A percentile compares a stretch with the other conserved stretches of the same genome.
These are phyloP conservation scores for Colletotrichum sansevieriae DNA, from an alignment of 2,329 filamentous ascomycete genomes.

Conservation along the genomic window DNA sequence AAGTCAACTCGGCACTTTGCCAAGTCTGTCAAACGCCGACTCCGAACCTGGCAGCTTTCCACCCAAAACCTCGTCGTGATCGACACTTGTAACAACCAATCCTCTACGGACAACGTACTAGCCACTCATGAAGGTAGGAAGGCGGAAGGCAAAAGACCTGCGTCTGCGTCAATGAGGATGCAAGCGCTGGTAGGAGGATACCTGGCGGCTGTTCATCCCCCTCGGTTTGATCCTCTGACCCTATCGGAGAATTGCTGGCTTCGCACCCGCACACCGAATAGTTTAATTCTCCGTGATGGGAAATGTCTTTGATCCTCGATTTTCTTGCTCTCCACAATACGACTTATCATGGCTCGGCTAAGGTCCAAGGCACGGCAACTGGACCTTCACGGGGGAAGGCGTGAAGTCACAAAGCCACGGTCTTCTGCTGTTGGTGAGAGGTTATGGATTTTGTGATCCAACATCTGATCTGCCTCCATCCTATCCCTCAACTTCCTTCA, in stretches of 20 bases:
- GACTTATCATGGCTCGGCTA: background rate
- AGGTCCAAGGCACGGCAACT: background rate
- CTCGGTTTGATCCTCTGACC: background rate
- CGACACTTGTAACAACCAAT: background rate
- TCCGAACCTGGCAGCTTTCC: constrained; percentile 7
- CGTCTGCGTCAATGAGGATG: background rate
- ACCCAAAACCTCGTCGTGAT: constrained; percentile 1
- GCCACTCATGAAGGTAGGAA: too few species aligned
- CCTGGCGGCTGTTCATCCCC: background rate
- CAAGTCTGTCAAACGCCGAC: constrained; percentile 9
- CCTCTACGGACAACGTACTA: too few species aligned
- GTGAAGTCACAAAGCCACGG: background rate
- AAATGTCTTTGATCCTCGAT: constrained; percentile 1
- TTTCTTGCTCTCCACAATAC: constrained; percentile 4
- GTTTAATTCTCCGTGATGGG: constrained; percentile 22
- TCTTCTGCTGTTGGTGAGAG: background rate
- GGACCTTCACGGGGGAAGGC: background rate
- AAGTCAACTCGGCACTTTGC: too few species aligned
- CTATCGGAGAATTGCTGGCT: constrained; percentile 15
- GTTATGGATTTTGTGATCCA: background rate
- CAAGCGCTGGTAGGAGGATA: background rate
- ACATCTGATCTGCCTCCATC: background rate
- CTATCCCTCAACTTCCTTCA: background rate
- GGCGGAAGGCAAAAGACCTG: too few species aligned
- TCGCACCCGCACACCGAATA: constrained; percentile 18